Percentiles rank a stretch among this genome's conserved stretches.
Evolutionary conservation across 139 green algal genomes (phyloP).

Genomic region (Eudorina sp.): DNA sequence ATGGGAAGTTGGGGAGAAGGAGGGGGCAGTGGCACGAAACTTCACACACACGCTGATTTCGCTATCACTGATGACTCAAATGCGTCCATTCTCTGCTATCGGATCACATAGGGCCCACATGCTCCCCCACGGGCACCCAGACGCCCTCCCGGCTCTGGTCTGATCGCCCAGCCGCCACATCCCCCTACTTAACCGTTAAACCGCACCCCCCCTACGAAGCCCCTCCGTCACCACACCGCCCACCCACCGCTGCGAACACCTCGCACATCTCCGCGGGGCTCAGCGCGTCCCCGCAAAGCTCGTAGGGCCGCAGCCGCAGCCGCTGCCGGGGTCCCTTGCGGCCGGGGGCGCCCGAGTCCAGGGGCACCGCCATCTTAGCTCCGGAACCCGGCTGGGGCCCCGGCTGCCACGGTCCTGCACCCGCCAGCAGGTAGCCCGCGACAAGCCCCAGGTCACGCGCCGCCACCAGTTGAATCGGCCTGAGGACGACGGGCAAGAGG

Average conservation of each 20-base stretch:
- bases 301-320: slow-evolving; percentile 13
- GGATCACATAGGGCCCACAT: too few species aligned
- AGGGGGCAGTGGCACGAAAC: neutral
- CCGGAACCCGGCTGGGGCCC: neutral
- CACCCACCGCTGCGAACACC: slow-evolving; percentile 46
- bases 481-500: neutral
- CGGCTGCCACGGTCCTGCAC: neutral
- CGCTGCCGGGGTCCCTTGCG: neutral
- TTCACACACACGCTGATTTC: too few species aligned
- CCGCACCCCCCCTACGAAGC: too few species aligned
- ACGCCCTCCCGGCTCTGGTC: too few species aligned
- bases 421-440: slow-evolving; percentile 35
- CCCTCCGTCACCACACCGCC: too few species aligned
- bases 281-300: slow-evolving; percentile 63
- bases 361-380: neutral
- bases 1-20: neutral
- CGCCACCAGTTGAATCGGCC: slow-evolving; percentile 62
- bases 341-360: neutral
- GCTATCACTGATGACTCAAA: too few species aligned
- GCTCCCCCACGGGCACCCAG: too few species aligned
- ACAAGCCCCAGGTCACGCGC: slow-evolving; percentile 61
- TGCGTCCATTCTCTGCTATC: too few species aligned
- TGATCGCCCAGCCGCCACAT: too few species aligned
- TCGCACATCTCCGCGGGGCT: slow-evolving; percentile 61
- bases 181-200: too few species aligned